Conservation (phyloP, 2,329 filamentous ascomycete genomes). For the Beauveria caledonica region DNA sequence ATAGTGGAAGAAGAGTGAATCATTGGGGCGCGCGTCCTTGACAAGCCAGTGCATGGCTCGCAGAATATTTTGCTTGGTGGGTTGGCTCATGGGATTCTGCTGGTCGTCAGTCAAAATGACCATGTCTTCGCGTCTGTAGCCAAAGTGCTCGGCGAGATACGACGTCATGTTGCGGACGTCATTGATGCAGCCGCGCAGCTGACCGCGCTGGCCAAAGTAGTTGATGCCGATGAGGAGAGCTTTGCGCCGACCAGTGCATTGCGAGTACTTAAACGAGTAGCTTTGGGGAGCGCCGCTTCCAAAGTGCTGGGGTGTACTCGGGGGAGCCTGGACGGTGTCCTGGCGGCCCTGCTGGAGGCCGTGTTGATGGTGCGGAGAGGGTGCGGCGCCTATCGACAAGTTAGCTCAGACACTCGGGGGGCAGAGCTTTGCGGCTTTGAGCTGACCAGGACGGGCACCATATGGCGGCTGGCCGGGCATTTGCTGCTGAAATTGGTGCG, state of each 20-base stretch:
- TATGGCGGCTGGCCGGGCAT: conserved; percentile 27
- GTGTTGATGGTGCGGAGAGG: background rate
- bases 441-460: conserved; percentile 40
- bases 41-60: conserved; percentile 97
- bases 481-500: conserved; percentile 25
- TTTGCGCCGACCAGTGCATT: conserved; percentile 81
- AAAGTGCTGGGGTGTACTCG: conserved; percentile 60
- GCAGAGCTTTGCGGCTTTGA: background rate
- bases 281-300: conserved; percentile 70
- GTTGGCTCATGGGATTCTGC: conserved; percentile 94
- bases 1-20: conserved; percentile 96
- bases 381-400: background rate
- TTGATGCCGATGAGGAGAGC: conserved; percentile 91
- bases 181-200: conserved; percentile 90
- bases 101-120: conserved; percentile 94
- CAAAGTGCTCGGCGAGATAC: conserved; percentile 82
- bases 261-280: conserved; percentile 86
- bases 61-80: conserved; percentile 90
- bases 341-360: conserved; percentile 25
- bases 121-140: conserved; percentile 94
- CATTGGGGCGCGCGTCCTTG: conserved; percentile 84
- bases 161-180: conserved; percentile 95
- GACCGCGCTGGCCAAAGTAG: conserved; percentile 87
- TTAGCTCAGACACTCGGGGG: background rate
- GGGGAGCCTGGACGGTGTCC: conserved; percentile 56